phyloP scores from a whole-genome alignment of 306 rosid genomes.

The Rosa persica region DNA sequence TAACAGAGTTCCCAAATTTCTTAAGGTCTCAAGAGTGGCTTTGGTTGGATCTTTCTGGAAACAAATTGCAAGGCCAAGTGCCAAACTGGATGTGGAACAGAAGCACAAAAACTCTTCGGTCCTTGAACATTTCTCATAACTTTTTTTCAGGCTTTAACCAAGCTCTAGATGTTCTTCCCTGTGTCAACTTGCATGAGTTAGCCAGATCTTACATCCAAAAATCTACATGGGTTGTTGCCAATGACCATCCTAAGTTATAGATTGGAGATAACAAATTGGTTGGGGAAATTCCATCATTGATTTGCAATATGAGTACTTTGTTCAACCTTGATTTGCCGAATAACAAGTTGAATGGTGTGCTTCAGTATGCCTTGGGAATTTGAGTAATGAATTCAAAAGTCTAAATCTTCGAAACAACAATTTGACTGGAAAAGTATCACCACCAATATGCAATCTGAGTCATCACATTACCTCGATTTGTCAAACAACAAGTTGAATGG shows the following conservation, averaged over 20 bases:
- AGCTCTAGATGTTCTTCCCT: neutral
- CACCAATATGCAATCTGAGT: no score
- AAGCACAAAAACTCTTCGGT: neutral
- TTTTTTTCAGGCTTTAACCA: neutral
- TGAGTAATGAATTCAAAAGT: no score
- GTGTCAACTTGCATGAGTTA: neutral
- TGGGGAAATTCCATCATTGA: neutral
- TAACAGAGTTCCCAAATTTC: neutral
- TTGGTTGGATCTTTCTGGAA: neutral
- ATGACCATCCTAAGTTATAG: no score
- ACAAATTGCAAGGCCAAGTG: constrained; percentile 1
- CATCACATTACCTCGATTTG: no score
- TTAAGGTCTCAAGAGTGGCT: neutral
- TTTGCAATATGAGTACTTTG: neutral
- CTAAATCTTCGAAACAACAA: no score
- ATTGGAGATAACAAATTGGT: neutral
- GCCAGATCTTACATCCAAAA: no score
- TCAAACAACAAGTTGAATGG: no score
- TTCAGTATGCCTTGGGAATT: no score
- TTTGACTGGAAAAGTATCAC: no score
- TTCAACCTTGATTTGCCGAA: constrained; percentile 4
- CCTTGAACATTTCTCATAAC: neutral
- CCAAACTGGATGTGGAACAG: constrained; percentile 11
- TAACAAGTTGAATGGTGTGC: no score
- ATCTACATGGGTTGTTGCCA: no score